Evolutionary conservation across 768 basidiomycete species (phyloP), one percentile per base, ranked within the genome.

Genomic region (Epithele typhae): DNA sequence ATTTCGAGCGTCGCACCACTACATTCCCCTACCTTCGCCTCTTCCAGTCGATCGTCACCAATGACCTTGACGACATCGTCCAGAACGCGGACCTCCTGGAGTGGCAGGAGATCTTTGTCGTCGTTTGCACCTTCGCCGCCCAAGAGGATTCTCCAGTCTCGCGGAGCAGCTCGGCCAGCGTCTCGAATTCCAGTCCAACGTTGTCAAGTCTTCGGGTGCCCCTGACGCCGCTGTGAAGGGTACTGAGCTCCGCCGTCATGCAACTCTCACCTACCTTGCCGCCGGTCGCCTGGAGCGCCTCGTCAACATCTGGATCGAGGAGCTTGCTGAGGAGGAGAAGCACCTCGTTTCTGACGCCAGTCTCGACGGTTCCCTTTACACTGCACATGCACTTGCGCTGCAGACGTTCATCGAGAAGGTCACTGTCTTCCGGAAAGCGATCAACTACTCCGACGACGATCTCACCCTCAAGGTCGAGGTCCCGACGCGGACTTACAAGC

Each of bases 321-420:
- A 97, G 68, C 70, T 95, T 64, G 65, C 66, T 1, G 93, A 97
- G 59, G 95, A 98, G 49, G 93, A 96, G 67, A 73, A 68, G 36
- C 60, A 61, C 0, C 64, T 81, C 9, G 61, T 76, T 11, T 53
- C 66, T 3, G 72, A 70, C 3, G 64, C 71, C 23, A 65, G 69
- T 17, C 56, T 66, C 25, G 64, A 70, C 54, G 67, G 76, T 42
- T 82, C 85, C 3, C 72, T 73, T 5, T 93, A 91, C 59, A 82
- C 88, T 1, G 82, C 84, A 0, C 89, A 91, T 52, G 90, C 87
- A 0, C 77, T 82, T 22, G 92, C 93, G 2, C 68, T 99, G 34
- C 95, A 97, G 62, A 84, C 86, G 0, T 94, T 98, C 67, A 78
- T 98, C 57, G 96, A 98, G 69, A 98, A 98, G 68, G 93, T 97